phyloP scores from a whole-genome alignment of 768 basidiomycete species.

The Serpula lacrymans region DNA sequence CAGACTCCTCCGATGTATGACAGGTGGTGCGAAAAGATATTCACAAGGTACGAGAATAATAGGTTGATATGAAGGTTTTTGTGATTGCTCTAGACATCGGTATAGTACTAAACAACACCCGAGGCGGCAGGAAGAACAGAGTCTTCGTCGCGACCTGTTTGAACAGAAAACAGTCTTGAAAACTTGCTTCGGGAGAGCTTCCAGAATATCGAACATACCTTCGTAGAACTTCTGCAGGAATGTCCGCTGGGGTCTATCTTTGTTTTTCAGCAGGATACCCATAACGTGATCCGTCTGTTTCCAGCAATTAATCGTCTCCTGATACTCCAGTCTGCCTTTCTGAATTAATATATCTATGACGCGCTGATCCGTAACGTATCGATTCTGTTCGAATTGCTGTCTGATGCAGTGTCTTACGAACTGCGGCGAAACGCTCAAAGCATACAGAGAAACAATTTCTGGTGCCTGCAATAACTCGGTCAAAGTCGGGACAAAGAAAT shows the following conservation, averaged over 20 bases:
- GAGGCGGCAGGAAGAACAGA: constrained; percentile 68
- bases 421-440: constrained; percentile 73
- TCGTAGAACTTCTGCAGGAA: constrained; percentile 86
- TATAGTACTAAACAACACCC: constrained; percentile 28
- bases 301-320: constrained; percentile 95
- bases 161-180: neutral
- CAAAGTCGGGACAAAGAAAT: constrained; percentile 3
- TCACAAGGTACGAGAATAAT: too few species aligned
- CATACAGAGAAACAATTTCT: constrained; percentile 80
- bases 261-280: constrained; percentile 58
- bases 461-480: constrained; percentile 61
- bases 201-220: constrained; percentile 44
- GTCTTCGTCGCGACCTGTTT: constrained; percentile 71
- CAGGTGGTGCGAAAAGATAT: too few species aligned
- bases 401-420: constrained; percentile 80
- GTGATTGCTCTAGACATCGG: too few species aligned
- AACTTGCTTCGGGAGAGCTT: neutral
- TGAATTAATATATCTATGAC: constrained; percentile 83
- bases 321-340: constrained; percentile 84
- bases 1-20: too few species aligned
- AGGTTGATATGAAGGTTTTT: too few species aligned
- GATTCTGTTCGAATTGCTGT: constrained; percentile 82
- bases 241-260: constrained; percentile 46
- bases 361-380: constrained; percentile 74
- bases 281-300: constrained; percentile 81